A percentile compares a stretch with the other conserved stretches of the same genome.
Evolutionary conservation across 2,329 filamentous ascomycete genomes (phyloP).

Genomic region (Keithomyces neogunnii): DNA sequence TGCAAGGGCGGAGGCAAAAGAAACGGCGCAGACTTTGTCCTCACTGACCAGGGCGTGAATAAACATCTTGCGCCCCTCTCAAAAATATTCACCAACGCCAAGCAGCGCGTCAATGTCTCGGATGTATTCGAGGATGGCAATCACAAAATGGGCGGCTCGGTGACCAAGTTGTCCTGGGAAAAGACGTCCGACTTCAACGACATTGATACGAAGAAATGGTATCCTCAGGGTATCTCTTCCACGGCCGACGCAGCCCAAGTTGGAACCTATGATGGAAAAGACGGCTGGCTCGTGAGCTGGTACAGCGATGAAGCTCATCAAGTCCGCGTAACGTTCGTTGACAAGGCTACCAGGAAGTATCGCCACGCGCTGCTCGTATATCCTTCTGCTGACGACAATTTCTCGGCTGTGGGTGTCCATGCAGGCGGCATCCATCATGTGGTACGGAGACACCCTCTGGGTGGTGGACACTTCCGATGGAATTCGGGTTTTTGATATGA

Average conservation of each 20-base stretch:
- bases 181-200: constrained; percentile 18
- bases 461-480: constrained; percentile 25
- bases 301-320: constrained; percentile 19
- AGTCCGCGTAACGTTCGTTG: constrained; percentile 23
- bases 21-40: constrained; percentile 12
- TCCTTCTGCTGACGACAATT: constrained; percentile 22
- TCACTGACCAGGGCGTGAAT: constrained; percentile 14
- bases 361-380: constrained; percentile 26
- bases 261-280: constrained; percentile 23
- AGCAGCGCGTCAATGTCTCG: constrained; percentile 9
- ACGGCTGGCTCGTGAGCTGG: constrained; percentile 26
- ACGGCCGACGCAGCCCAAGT: constrained; percentile 21
- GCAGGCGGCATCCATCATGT: constrained; percentile 26
- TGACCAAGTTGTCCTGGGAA: constrained; percentile 13
- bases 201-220: constrained; percentile 22
- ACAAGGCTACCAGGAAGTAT: constrained; percentile 20
- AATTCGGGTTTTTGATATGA: constrained; percentile 26
- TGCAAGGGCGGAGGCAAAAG: background rate
- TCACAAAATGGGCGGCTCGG: constrained; percentile 12
- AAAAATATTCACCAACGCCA: constrained; percentile 9
- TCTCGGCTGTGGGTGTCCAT: constrained; percentile 22
- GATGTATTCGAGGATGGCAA: constrained; percentile 16
- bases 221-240: constrained; percentile 26
- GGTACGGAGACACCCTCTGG: constrained; percentile 26
- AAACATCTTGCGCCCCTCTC: constrained; percentile 13